A percentile compares a stretch with the other conserved stretches of the same genome.
phyloP scores from a whole-genome alignment of 2,329 filamentous ascomycete species.

The Cadophora gregata region DNA sequence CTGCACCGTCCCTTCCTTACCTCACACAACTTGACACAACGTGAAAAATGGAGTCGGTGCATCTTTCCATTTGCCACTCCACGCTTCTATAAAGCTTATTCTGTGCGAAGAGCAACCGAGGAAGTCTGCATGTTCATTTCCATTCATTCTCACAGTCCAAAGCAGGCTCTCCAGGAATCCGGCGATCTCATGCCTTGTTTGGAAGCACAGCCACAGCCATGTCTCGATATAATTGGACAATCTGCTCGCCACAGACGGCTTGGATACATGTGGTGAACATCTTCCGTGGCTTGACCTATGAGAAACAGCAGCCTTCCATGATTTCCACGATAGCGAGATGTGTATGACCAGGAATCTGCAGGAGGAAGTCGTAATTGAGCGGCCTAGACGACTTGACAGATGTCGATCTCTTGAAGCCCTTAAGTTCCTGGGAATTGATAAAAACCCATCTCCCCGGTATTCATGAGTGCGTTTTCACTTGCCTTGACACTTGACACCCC shows the following conservation, averaged over 20 bases:
- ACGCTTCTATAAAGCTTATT: neutral
- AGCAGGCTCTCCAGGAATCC: neutral
- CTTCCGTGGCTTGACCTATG: constrained; percentile 1
- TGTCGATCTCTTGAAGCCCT: constrained; percentile 7
- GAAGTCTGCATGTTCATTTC: neutral
- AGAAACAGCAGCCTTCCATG: neutral
- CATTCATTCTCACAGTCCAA: neutral
- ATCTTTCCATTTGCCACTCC: constrained; percentile 3
- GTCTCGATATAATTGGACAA: neutral
- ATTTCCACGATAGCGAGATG: neutral
- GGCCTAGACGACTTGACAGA: constrained; percentile 4
- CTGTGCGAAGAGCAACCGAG: neutral
- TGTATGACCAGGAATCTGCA: constrained; percentile 1
- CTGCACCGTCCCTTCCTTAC: neutral
- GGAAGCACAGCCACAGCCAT: constrained; percentile 10
- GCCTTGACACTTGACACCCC: constrained; percentile 5
- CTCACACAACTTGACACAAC: neutral
- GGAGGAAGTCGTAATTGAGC: constrained; percentile 3
- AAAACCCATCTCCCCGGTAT: neutral
- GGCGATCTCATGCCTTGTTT: neutral
- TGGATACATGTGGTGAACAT: neutral
- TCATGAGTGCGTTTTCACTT: neutral
- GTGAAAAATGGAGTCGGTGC: neutral
- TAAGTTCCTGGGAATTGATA: neutral
- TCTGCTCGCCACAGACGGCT: neutral